A percentile compares a stretch with the other conserved stretches of the same genome.
Evolutionary conservation across 208 protist genomes (phyloP).

Genomic region (Angomonas ambiguus): DNA sequence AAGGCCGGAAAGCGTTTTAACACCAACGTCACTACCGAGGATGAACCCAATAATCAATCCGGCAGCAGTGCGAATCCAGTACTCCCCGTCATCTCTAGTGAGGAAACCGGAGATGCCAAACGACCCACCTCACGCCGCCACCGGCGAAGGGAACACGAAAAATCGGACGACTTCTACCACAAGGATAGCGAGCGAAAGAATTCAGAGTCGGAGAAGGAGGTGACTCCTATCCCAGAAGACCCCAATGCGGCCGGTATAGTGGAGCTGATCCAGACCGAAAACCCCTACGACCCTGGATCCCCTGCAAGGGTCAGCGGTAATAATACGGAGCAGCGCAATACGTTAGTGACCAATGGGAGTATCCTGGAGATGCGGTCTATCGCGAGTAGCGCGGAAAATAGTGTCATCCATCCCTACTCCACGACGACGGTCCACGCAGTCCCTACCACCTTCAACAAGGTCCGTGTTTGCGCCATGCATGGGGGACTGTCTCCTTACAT

Average conservation of each 20-base stretch:
- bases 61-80: neutral
- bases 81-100: neutral
- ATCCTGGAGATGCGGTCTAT: neutral
- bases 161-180: neutral
- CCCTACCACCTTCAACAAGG: slow-evolving; percentile 20
- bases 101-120: neutral
- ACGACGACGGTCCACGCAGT: neutral
- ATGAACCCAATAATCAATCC: neutral
- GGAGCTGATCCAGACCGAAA: too few relatives aligned
- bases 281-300: too few relatives aligned
- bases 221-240: too few relatives aligned
- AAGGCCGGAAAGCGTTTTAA: neutral
- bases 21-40: neutral
- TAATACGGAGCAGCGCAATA: too few relatives aligned
- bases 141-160: neutral
- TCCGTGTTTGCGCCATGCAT: slow-evolving; percentile 97
- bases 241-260: too few relatives aligned
- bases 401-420: neutral
- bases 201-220: too few relatives aligned
- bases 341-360: too few relatives aligned
- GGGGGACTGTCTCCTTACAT: slow-evolving; percentile 97
- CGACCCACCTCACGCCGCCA: neutral
- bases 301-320: too few relatives aligned
- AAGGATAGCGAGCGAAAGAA: too few relatives aligned
- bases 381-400: neutral